These are phyloP conservation scores for Grammothele lineata DNA, from an alignment of 768 basidiomycete species.

Conservation along the genomic window DNA sequence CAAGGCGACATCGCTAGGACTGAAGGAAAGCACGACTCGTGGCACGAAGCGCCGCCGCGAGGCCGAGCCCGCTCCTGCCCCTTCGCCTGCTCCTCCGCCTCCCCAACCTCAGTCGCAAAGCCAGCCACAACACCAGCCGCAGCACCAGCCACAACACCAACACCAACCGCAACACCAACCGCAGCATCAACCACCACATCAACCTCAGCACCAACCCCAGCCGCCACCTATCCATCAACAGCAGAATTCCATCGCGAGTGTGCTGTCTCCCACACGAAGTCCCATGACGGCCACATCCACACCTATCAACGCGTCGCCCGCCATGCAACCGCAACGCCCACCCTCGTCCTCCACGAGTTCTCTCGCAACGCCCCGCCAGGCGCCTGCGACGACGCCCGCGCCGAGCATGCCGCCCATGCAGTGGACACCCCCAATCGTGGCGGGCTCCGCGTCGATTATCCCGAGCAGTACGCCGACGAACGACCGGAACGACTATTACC, in stretches of 20 bases:
- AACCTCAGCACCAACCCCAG: no score
- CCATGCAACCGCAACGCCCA: conserved; percentile 43
- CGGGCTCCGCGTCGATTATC: conserved; percentile 55
- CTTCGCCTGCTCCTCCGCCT: conserved; percentile 7
- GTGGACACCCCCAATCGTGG: conserved; percentile 74
- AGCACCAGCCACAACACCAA: conserved; percentile 3
- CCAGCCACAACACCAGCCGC: conserved; percentile 26
- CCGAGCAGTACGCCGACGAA: conserved; percentile 25
- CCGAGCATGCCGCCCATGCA: conserved; percentile 36
- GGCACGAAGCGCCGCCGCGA: conserved; percentile 59
- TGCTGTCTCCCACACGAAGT: conserved; percentile 27
- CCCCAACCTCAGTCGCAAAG: conserved; percentile 27
- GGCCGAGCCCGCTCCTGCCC: conserved; percentile 10
- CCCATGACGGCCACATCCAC: conserved; percentile 39
- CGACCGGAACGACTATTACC: conserved; percentile 49
- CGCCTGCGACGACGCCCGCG: conserved; percentile 17
- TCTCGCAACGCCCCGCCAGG: conserved; percentile 17
- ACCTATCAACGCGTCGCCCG: conserved; percentile 40
- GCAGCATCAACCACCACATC: no score
- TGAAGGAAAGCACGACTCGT: conserved; percentile 70
- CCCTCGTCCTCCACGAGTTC: conserved; percentile 14
- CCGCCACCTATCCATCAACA: conserved; percentile 15
- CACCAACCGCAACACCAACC: conserved; percentile 14
- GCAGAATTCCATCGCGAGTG: conserved; percentile 16
- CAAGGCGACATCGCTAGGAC: conserved; percentile 72